phyloP scores from a whole-genome alignment of 345 rosid genomes.

The Lumnitzera littorea region DNA sequence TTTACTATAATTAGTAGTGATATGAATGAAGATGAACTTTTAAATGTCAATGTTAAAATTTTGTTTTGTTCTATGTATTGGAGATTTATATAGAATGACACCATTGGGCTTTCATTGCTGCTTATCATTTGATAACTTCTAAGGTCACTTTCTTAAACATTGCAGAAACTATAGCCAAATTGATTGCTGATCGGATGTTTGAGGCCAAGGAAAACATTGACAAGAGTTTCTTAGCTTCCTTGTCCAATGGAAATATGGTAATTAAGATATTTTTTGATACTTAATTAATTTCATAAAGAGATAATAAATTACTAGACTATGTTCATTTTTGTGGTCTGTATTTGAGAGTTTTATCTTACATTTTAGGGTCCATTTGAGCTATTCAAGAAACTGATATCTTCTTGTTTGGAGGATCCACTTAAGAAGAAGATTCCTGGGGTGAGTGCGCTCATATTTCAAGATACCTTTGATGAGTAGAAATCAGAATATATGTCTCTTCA shows the following conservation, averaged over 20 bases:
- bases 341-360: neutral
- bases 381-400: constrained; percentile 41
- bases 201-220: constrained; percentile 65
- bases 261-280: constrained; percentile 6
- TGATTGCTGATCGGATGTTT: constrained; percentile 44
- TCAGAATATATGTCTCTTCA: no score
- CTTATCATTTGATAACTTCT: neutral
- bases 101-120: neutral
- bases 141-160: constrained; percentile 5
- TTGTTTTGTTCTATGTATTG: no score
- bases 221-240: constrained; percentile 34
- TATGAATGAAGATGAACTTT: no score
- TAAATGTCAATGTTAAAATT: no score
- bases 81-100: no score
- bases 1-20: no score
- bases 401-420: constrained; percentile 28
- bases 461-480: no score
- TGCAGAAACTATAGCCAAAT: constrained; percentile 45
- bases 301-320: neutral
- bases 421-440: constrained; percentile 44
- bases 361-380: constrained; percentile 43
- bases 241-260: constrained; percentile 42
- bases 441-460: constrained; percentile 4
- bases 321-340: neutral
- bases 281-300: no score